Evolutionary conservation across 2,329 filamentous ascomycete genomes (phyloP).

Genomic region (Claviceps sp.): DNA sequence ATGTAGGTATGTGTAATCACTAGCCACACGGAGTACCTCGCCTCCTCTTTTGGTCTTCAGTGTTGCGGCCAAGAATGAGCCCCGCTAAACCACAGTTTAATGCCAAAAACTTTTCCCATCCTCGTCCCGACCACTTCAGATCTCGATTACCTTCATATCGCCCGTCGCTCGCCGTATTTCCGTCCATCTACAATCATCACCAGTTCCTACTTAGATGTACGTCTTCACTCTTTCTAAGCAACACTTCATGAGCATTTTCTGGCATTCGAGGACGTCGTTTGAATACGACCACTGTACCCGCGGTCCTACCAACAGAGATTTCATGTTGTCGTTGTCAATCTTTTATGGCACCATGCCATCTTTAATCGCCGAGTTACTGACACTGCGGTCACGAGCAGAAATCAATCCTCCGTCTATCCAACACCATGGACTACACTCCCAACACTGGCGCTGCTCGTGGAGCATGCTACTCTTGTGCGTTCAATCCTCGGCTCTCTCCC

Average conservation of each 20-base stretch:
- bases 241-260: not conserved
- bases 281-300: not conserved
- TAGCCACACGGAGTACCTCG: not conserved
- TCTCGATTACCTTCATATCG: slow-evolving; percentile 4
- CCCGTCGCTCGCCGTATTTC: not conserved
- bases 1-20: too few species aligned
- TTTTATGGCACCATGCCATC: not conserved
- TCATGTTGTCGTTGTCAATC: not conserved
- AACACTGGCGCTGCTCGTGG: slow-evolving; percentile 18
- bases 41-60: not conserved
- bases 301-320: not conserved
- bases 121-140: slow-evolving; percentile 6
- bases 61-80: slow-evolving; percentile 5
- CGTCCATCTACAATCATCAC: not conserved
- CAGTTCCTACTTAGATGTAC: not conserved
- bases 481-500: not conserved
- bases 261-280: not conserved
- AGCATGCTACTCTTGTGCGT: slow-evolving; percentile 40
- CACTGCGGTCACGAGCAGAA: not conserved
- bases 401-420: too few species aligned
- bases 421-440: slow-evolving; percentile 24
- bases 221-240: not conserved
- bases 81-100: slow-evolving; percentile 9
- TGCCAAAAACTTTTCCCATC: slow-evolving; percentile 15
- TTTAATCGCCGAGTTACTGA: not conserved